Percentiles rank a stretch among this genome's conserved stretches.
These are phyloP conservation scores for Monilinia aucupariae DNA, from an alignment of 2,329 filamentous ascomycete species.

Conservation along the genomic window DNA sequence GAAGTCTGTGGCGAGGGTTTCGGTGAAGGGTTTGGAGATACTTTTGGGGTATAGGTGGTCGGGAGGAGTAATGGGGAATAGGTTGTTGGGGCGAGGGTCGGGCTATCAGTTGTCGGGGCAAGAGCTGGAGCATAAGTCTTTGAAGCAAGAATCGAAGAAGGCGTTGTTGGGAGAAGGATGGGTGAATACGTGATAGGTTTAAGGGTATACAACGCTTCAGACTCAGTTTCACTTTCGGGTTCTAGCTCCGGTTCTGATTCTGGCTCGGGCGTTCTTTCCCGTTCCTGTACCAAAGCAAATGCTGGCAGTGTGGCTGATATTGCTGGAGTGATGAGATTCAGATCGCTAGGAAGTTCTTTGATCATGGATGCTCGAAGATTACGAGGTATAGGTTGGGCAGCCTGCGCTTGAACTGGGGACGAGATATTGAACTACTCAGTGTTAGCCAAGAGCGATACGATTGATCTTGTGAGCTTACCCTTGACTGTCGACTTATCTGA, in stretches of 20 bases:
- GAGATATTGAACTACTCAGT: slow-evolving; percentile 17
- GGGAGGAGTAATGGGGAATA: slow-evolving; percentile 3
- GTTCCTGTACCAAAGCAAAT: slow-evolving; percentile 31
- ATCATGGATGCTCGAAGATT: slow-evolving; percentile 31
- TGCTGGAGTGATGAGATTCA: slow-evolving; percentile 31
- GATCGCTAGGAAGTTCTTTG: slow-evolving; percentile 30
- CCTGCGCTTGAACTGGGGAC: slow-evolving; percentile 14
- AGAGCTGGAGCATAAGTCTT: neutral
- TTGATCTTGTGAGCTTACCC: slow-evolving; percentile 47
- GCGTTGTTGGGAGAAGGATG: slow-evolving; percentile 9
- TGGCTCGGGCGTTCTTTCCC: slow-evolving; percentile 28
- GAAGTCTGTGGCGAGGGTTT: neutral
- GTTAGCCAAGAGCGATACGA: slow-evolving; percentile 12
- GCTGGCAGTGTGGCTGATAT: slow-evolving; percentile 30
- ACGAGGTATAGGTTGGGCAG: slow-evolving; percentile 19
- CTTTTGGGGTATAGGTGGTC: neutral
- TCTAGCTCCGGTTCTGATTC: slow-evolving; percentile 18
- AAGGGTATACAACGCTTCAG: slow-evolving; percentile 31
- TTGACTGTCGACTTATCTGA: slow-evolving; percentile 71
- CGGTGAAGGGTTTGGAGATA: neutral
- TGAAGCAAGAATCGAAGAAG: neutral
- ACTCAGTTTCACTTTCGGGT: slow-evolving; percentile 15
- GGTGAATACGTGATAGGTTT: slow-evolving; percentile 29
- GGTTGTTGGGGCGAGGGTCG: neutral
- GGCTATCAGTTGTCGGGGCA: neutral